Evolutionary conservation across 495 filamentous ascomycete genomes (phyloP), one percentile per base, ranked within the genome.

Genomic region (Acidomyces sp.): DNA sequence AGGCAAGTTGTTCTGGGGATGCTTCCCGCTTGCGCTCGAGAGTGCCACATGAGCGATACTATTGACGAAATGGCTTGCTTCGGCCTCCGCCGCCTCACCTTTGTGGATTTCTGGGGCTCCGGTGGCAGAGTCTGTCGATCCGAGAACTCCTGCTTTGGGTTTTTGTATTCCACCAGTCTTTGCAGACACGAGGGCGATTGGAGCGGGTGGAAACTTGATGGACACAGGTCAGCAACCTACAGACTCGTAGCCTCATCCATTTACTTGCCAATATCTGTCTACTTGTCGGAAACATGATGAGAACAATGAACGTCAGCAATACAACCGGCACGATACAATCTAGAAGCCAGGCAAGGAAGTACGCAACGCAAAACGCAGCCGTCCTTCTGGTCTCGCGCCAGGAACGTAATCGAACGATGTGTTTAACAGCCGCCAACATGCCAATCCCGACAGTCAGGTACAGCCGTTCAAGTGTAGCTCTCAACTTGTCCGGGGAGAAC

Each of bases 81-180:
- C 85, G 44, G 80, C 72, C 54, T 94, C 85, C 4, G 84, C 83
- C 0, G 84, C 82, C 55, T 92, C 85, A 13, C 85, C 85, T 51
- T 85, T 79, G 55, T 85, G 75, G 39, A 78, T 81, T 59, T 93
- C 82, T 0, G 83, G 80, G 0, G 79, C 84, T 13, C 85, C 85
- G 0, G 85, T 92, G 3, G 79, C 64, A 44, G 77, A 86, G 40
- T 85, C 82, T 18, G 81, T 71, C 24, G 78, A 85, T 10, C 82
- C 83, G 3, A 84, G 63, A 1, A 82, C 72, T 0, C 76, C 82
- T 4, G 75, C 69, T 29, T 68, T 67, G 1, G 83, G 77, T 51
- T 78, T 81, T 49, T 84, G 72, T 0, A 81, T 63, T 10, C 70
- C 75, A 12, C 79, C 81, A 0, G 74, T 70, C 26, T 65, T 72